Base-by-base conservation (phyloP, 2,329 filamentous ascomycete genomes). In the Colletotrichum tropicale region DNA sequence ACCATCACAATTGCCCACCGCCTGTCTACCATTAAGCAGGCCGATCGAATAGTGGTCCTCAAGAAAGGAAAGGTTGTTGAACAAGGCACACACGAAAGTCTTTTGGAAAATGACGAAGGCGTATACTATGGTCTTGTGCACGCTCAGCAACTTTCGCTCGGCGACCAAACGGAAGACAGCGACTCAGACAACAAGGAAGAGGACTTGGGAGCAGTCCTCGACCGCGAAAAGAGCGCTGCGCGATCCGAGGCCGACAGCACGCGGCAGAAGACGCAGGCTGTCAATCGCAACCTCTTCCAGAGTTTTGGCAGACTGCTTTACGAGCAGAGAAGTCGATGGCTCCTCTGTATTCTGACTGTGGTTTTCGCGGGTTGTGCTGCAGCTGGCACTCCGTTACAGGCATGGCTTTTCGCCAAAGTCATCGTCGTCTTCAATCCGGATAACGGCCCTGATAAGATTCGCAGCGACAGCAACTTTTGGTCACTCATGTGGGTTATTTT, bases 11-110 rank as follows among this genome's bases (percentile, higher is more conserved):
- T 96, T 78, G 94, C 94, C 2, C 93, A 96, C 83, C 88, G 94
- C 5, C 86, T 96, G 4, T 94, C 93, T 0, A 96, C 94, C 0
- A 94, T 95, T 80, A 93, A 92, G 82, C 91, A 94, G 77, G 95
- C 95, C 5, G 93, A 98, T 80, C 91, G 92, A 48, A 98, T 98
- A 70, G 87, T 96, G 9, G 95, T 98, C 1, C 84, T 98, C 69
- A 89, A 93, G 65, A 90, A 93, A 78, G 95, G 95, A 3, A 85
- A 88, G 68, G 90, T 95, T 0, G 89, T 93, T 10, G 95, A 98
- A 82, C 87, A 93, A 78, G 95, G 95, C 0, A 95, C 91, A 0
- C 95, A 98, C 78, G 91, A 95, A 8, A 89, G 91, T 58, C 89
- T 98, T 1, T 86, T 98, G 2, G 82, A 87, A 5, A 84, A 89